A percentile compares a stretch with the other conserved stretches of the same genome.
Evolutionary conservation across 2,329 filamentous ascomycete genomes (phyloP).

Genomic region (Seiridium unicorne): DNA sequence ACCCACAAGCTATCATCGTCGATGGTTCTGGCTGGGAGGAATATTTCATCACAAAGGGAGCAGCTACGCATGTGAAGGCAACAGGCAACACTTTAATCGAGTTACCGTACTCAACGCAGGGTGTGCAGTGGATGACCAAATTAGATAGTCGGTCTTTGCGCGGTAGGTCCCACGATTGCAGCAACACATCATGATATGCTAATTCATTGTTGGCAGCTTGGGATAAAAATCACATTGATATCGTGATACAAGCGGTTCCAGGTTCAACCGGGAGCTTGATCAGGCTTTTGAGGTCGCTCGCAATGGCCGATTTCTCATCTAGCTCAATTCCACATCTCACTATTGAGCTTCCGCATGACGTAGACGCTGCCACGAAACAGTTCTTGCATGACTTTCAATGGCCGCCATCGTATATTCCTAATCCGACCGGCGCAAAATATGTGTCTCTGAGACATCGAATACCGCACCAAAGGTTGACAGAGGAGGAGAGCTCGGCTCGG

Average conservation of each 20-base stretch:
- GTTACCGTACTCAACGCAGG: constrained; percentile 63
- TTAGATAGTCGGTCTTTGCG: constrained; percentile 71
- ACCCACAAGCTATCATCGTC: constrained; percentile 73
- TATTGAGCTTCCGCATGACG: constrained; percentile 73
- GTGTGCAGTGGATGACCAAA: constrained; percentile 74
- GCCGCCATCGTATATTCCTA: constrained; percentile 50
- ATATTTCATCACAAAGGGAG: constrained; percentile 59
- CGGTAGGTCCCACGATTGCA: constrained; percentile 38
- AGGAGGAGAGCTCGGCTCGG: constrained; percentile 70
- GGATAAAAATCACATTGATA: constrained; percentile 76
- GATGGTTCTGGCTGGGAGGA: constrained; percentile 70
- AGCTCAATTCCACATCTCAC: constrained; percentile 71
- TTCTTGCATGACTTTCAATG: constrained; percentile 67
- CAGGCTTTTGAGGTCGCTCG: constrained; percentile 74
- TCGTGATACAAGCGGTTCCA: constrained; percentile 75
- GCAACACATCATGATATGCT: constrained; percentile 16
- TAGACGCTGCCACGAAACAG: constrained; percentile 63
- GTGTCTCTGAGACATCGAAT: constrained; percentile 77
- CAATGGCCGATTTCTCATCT: constrained; percentile 72
- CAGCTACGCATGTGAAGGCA: constrained; percentile 52
- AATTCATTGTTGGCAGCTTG: constrained; percentile 52
- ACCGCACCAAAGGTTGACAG: constrained; percentile 52
- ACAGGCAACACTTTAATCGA: constrained; percentile 68
- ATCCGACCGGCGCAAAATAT: constrained; percentile 44
- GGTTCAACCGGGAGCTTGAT: constrained; percentile 72